Evolutionary conservation across 352 stramenopile genomes (phyloP), one percentile per base, ranked within the genome.

Genomic region (Globisporangium cylindrosporum): DNA sequence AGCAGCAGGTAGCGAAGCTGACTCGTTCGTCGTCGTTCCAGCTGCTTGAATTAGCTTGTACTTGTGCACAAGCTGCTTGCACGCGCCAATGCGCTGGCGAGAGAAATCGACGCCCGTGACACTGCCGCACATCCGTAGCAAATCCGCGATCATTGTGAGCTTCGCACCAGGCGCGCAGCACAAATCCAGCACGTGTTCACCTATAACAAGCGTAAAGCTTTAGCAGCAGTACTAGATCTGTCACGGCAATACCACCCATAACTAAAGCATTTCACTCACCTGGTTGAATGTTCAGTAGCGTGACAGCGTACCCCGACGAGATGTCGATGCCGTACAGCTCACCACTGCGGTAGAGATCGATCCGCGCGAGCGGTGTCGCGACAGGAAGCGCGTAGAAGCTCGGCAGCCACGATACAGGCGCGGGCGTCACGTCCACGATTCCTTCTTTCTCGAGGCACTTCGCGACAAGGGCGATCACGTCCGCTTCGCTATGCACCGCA

Each of bases 131-230:
- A 88, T 74, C n/a, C 74, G 55, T 48, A 90, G 54, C 29, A 91
- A 54, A 67, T 98, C 94, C 3, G 91, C 89, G 61, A 98, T 92
- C 80, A 94, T 92, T 41, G 86, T 90, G n/a, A 98, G 75, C 58
- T 98, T 98, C 32, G 92, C 81, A 12, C 96, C 94, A 15, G 96
- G 96, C 59, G 89, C 92, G 66, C 92, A 98, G 73, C 96, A 99
- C 63, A 98, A 74, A 80, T 99, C 95, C 48, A 99, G 78, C 7
- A 98, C 88, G 56, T 96, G 82, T 25, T 94, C 81, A 61, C 88
- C 82, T 71, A 34, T 6, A 18, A 25, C 4, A 5, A 43, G 3
- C 4, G 27, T 12, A 14, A 10, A 24, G 7, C 5, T 27, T 32
- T 8, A n/a, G 15, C 4, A 34, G 12, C 22, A 59, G 60, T 24